These are phyloP conservation scores for Micractinium conductrix DNA, from an alignment of 139 green algal species.

Conservation along the genomic window DNA sequence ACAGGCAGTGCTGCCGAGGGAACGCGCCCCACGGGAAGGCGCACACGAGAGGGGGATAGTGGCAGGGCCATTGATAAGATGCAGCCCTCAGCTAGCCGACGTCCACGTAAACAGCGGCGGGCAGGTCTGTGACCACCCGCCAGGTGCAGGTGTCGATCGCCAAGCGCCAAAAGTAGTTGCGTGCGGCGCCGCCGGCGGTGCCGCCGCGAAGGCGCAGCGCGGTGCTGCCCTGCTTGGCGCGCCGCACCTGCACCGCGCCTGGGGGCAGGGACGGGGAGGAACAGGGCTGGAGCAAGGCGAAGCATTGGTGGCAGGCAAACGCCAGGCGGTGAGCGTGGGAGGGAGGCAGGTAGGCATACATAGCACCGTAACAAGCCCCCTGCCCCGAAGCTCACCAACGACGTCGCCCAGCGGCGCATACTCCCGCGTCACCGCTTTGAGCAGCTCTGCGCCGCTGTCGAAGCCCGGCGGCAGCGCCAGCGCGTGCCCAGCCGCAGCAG, in stretches of 20 bases:
- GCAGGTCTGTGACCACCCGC: constrained; percentile 26
- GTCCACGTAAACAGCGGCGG: not conserved
- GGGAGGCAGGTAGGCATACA: too few relatives aligned
- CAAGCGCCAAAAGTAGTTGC: constrained; percentile 29
- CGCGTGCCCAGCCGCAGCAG: not conserved
- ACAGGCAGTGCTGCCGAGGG: not conserved
- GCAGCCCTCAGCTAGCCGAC: not conserved
- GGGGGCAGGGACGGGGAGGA: not conserved
- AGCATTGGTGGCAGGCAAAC: not conserved
- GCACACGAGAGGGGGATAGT: not conserved
- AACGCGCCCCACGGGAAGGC: not conserved
- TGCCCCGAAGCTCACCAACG: not conserved
- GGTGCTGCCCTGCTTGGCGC: constrained; percentile 18
- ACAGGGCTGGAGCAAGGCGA: not conserved
- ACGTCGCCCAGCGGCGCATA: constrained; percentile 7
- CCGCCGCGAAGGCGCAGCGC: constrained; percentile 18
- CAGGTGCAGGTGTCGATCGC: not conserved
- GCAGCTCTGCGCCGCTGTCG: constrained; percentile 45
- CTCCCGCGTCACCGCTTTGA: constrained; percentile 29
- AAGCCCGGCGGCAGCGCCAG: constrained; percentile 35
- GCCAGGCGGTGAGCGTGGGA: too few relatives aligned
- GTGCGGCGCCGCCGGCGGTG: not conserved
- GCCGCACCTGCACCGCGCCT: constrained; percentile 20
- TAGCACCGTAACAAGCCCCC: not conserved
- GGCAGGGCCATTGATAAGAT: not conserved